Conservation (phyloP, 352 stramenopile genomes). For the Phytophthora palmivora region DNA sequence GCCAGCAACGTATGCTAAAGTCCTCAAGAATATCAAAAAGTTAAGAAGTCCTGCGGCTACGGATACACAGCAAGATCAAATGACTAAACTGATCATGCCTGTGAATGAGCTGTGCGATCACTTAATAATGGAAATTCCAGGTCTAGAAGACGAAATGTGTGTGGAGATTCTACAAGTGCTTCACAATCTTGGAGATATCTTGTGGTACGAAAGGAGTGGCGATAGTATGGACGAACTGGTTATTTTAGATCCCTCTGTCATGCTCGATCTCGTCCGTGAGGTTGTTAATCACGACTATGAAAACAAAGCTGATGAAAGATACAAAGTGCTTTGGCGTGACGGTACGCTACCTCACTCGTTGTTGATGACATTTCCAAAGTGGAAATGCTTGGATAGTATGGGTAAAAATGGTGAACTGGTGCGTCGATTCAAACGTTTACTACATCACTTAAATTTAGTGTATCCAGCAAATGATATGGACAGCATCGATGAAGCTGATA, state of each 20-base stretch:
- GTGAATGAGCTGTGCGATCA: background rate
- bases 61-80: background rate
- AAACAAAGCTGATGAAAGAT: background rate
- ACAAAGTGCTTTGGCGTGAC: slow-evolving; percentile 10
- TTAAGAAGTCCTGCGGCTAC: background rate
- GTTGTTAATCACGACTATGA: slow-evolving; percentile 28
- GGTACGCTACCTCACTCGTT: slow-evolving; percentile 16
- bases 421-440: slow-evolving; percentile 19
- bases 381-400: background rate
- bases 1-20: background rate
- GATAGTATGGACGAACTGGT: background rate
- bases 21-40: slow-evolving; percentile 6
- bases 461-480: slow-evolving; percentile 6
- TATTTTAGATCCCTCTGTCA: slow-evolving; percentile 19
- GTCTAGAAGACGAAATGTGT: background rate
- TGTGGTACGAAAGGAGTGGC: slow-evolving; percentile 25
- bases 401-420: slow-evolving; percentile 1
- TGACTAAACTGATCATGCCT: slow-evolving; percentile 9
- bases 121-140: background rate
- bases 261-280: slow-evolving; percentile 27
- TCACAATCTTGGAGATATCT: slow-evolving; percentile 23
- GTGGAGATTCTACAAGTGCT: slow-evolving; percentile 11
- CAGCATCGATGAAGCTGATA: background rate
- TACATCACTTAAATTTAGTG: slow-evolving; percentile 18
- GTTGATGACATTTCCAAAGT: slow-evolving; percentile 6